Evolutionary conservation across 163 green algal genomes (phyloP), one percentile per base, ranked within the genome.

Genomic region (Prototheca cutis): DNA sequence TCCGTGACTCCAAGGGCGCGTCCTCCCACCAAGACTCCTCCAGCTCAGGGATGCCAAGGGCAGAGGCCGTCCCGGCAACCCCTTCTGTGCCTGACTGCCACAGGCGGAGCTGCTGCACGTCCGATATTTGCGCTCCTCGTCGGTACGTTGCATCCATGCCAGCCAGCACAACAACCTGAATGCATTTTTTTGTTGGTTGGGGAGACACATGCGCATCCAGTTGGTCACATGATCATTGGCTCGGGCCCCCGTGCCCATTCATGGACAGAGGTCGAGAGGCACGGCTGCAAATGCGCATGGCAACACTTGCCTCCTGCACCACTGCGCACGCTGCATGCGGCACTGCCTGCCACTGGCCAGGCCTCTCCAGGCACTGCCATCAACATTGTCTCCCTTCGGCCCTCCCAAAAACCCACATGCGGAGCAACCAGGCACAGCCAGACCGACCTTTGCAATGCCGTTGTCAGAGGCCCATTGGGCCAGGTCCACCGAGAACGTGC

Each of bases 91-190:
- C 61, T 3, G 29, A 29, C 18, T 34, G 45, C 18, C 48, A 33
- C 59, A 40, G 55, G 19, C 34, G 51, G 25, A 62, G 53, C 55
- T 65, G 47, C 42, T 66, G 54, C 3, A 58, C 56, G 28, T 74
- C 71, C 10, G 72, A 53, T 10, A 88, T 55, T 56, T 87, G 78
- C 19, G 34, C 45, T 61, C 84, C 80, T 1, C 68, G 56, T 1
- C 79, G 62, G 32, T 75, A 53, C 42, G 54, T 39, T 3, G 77
- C 73, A 51, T 91, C 80, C 1, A 89, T 56, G 6, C 78, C 75
- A 31, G 53, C 75, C 28, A 90, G 68, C 40, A 90, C 48, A 27
- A 88, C 13, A 52, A 90, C 51, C 53, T 74, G 63, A 4, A n/a
- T n/a, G n/a, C n/a, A n/a, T n/a, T n/a, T n/a, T n/a, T n/a, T n/a